Evolutionary conservation across 306 rosid species (phyloP), one percentile per base, ranked within the genome.

Genomic region (Dicorynia guianensis): DNA sequence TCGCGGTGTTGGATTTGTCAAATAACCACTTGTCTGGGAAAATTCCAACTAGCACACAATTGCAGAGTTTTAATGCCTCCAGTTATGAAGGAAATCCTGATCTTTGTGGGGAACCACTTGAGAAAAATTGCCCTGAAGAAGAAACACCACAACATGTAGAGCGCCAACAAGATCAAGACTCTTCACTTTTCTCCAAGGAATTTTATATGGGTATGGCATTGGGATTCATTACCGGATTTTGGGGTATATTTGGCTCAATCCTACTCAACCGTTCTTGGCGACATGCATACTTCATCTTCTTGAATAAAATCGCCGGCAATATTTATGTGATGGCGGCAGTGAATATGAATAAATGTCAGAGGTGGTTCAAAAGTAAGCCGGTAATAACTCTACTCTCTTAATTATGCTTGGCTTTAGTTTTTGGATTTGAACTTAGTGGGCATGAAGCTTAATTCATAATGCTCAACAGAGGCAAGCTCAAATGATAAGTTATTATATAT

Each of bases 261-360:
- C 17, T 67, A 3, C 0, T 67, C 40, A 46, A 57, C 0, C 52
- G 56, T 38, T 47, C 70, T 5, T 77, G 81, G 63, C 38, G 70
- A 11, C 69, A 77, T 39, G 70, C 76, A 5, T 77, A 68, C n/a
- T 68, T 77, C 63, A 18, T 18, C n/a, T 59, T 68, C 20, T 49
- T 77, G 36, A 59, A 30, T 62, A 14, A 68, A 48, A 7, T 77
- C 10, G 3, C 9, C 0, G 68, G 67, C 9, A n/a, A 0, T 39
- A 12, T 54, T 17, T 67, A 44, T 34, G 33, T 56, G 6, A 67
- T 10, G 59, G 0, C 9, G 12, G 30, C 67, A 4, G 5, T 55
- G 5, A 33, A 3, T 3, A 1, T 6, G 8, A 19, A 9, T 20
- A 47, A 71, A 33, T 57, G 1, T 3, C 1, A 7, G 3, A n/a